phyloP scores from a whole-genome alignment of 192 early-diverging fungal genomes.

The Podila clonocystis region DNA sequence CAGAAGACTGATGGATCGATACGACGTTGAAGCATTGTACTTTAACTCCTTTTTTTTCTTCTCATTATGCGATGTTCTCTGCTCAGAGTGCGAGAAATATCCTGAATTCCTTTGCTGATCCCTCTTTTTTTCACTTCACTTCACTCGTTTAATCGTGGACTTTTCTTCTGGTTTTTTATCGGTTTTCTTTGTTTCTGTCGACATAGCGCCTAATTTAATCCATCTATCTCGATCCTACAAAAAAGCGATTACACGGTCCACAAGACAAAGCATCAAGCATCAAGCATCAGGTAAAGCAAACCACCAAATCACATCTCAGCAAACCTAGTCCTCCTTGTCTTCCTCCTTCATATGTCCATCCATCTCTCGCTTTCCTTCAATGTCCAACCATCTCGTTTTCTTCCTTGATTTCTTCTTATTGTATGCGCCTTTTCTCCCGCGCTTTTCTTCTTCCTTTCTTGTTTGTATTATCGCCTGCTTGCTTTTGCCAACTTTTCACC shows the following conservation, averaged over 20 bases:
- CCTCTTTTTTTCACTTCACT: not conserved
- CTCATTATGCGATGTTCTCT: not conserved
- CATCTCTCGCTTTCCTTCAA: too few relatives aligned
- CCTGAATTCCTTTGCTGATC: not conserved
- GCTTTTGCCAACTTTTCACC: not conserved
- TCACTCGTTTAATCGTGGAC: not conserved
- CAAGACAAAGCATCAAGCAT: too few relatives aligned
- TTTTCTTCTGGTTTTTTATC: not conserved
- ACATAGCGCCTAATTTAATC: not conserved
- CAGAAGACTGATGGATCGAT: too few relatives aligned
- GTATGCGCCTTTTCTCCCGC: not conserved
- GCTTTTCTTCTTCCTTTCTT: not conserved
- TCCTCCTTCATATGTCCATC: not conserved
- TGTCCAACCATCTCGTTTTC: not conserved
- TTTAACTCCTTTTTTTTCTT: conserved; percentile 6
- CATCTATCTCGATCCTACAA: not conserved
- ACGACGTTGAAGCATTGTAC: not conserved
- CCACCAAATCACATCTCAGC: not conserved
- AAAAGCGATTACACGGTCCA: too few relatives aligned
- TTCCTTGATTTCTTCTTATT: not conserved
- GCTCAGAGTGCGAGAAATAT: not conserved
- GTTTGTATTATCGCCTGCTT: not conserved
- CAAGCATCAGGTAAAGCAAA: not conserved
- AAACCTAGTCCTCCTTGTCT: not conserved
- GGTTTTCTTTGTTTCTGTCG: not conserved